phyloP scores from a whole-genome alignment of 1,284 basidiomycete genomes.

The Xerocomus cyaneibrunnescens region DNA sequence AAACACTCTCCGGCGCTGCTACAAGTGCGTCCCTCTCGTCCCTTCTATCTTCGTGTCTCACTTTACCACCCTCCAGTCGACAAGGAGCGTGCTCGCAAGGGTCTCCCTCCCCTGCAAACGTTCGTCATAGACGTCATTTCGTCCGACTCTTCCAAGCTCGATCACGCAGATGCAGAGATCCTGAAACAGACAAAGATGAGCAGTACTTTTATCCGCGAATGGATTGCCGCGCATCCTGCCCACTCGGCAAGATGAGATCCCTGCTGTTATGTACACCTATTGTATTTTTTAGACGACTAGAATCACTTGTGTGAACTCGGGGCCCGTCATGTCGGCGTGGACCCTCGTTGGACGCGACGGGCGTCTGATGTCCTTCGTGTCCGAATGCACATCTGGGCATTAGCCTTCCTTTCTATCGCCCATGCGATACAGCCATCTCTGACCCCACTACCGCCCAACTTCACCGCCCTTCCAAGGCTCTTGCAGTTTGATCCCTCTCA shows the following conservation, averaged over 20 bases:
- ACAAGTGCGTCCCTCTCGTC: conserved; percentile 50
- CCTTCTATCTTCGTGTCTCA: background rate
- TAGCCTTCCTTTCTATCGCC: background rate
- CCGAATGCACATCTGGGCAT: conserved; percentile 10
- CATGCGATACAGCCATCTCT: conserved; percentile 1
- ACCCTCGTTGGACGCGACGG: background rate
- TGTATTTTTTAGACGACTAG: conserved; percentile 1
- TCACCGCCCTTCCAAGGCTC: background rate
- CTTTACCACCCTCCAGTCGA: conserved; percentile 50
- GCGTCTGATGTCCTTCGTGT: background rate
- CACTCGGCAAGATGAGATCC: conserved; percentile 8
- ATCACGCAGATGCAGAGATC: conserved; percentile 61
- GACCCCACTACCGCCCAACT: background rate
- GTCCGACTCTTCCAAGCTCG: conserved; percentile 52
- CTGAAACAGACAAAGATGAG: conserved; percentile 84
- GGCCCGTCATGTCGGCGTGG: too few species aligned
- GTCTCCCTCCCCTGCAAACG: conserved; percentile 60
- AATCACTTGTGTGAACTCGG: conserved; percentile 13
- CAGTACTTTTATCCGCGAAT: conserved; percentile 84
- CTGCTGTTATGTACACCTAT: background rate
- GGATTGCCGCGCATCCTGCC: conserved; percentile 55
- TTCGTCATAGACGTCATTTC: conserved; percentile 90
- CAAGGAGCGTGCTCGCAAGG: conserved; percentile 51
- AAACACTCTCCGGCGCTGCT: conserved; percentile 76
- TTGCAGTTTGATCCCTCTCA: conserved; percentile 31